Evolutionary conservation across 208 protist species (phyloP).

Genomic region (Trypanosoma brucei): DNA sequence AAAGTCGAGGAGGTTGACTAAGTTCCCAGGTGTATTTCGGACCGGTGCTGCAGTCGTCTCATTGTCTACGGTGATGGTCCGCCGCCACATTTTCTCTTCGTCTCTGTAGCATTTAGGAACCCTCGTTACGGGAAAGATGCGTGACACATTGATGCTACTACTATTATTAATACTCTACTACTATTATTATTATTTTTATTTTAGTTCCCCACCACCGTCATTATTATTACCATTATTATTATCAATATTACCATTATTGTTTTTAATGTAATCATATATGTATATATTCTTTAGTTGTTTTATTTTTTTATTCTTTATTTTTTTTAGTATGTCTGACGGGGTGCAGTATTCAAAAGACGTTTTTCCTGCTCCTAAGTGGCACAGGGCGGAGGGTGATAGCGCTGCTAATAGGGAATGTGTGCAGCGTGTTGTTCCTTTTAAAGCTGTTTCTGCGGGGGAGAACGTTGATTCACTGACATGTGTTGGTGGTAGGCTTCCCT

Average conservation of each 20-base stretch:
- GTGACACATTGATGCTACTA: background rate
- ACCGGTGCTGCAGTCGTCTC: background rate
- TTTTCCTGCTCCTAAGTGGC: slow-evolving; percentile 12
- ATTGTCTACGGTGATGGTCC: background rate
- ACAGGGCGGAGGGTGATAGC: slow-evolving; percentile 6
- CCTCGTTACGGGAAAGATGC: too few species aligned
- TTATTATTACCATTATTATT: slow-evolving; percentile 14
- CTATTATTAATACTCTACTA: slow-evolving; percentile 5
- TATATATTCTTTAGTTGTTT: background rate
- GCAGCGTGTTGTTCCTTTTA: slow-evolving; percentile 18
- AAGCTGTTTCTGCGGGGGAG: background rate
- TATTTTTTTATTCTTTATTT: slow-evolving; percentile 1
- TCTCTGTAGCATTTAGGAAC: too few species aligned
- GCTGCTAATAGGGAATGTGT: background rate
- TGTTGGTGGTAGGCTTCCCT: background rate
- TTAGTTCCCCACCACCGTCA: background rate
- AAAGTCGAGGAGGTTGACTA: slow-evolving; percentile 54
- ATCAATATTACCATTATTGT: slow-evolving; percentile 6
- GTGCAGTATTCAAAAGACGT: slow-evolving; percentile 1
- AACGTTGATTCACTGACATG: background rate
- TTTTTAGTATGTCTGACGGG: background rate
- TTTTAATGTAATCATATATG: background rate
- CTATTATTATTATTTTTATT: slow-evolving; percentile 4
- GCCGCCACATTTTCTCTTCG: too few species aligned
- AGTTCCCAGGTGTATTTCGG: background rate